Evolutionary conservation across 208 protist genomes (phyloP).

Genomic region (Phytomonas sp.): DNA sequence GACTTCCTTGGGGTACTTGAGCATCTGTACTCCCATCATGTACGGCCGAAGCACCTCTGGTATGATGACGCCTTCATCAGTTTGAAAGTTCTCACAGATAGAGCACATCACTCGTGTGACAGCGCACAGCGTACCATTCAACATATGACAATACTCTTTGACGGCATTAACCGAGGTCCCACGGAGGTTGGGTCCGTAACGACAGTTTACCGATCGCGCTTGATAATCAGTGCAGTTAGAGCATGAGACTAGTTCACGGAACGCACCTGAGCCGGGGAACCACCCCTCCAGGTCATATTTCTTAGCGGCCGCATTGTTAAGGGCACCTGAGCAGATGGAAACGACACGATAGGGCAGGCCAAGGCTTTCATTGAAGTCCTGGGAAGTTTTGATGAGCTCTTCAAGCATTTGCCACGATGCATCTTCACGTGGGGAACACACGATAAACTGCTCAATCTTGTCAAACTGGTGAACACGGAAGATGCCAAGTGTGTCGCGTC

Average conservation of each 20-base stretch:
- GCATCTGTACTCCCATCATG: conserved; percentile 81
- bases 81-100: conserved; percentile 99
- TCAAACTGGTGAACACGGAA: conserved; percentile 97
- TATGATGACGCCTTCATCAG: conserved; percentile 89
- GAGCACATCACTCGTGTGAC: conserved; percentile 98
- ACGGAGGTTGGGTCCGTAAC: conserved; percentile 78
- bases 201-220: conserved; percentile 87
- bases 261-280: conserved; percentile 96
- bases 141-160: conserved; percentile 99
- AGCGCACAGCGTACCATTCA: conserved; percentile 98
- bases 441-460: conserved; percentile 95
- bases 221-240: conserved; percentile 99
- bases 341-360: conserved; percentile 92
- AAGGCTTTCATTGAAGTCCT: conserved; percentile 93
- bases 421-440: conserved; percentile 87
- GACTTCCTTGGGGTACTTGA: conserved; percentile 45
- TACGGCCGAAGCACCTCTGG: conserved; percentile 90
- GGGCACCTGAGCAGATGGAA: conserved; percentile 91
- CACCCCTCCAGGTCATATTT: conserved; percentile 99
- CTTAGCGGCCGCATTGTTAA: conserved; percentile 99
- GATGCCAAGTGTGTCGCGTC: conserved; percentile 92
- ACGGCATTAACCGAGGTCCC: conserved; percentile 52
- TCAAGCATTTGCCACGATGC: conserved; percentile 88
- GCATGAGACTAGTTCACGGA: conserved; percentile 99
- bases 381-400: conserved; percentile 86